Percentiles rank a stretch among this genome's conserved stretches.
Evolutionary conservation across 306 rosid species (phyloP).

Genomic region (Rosa persica): DNA sequence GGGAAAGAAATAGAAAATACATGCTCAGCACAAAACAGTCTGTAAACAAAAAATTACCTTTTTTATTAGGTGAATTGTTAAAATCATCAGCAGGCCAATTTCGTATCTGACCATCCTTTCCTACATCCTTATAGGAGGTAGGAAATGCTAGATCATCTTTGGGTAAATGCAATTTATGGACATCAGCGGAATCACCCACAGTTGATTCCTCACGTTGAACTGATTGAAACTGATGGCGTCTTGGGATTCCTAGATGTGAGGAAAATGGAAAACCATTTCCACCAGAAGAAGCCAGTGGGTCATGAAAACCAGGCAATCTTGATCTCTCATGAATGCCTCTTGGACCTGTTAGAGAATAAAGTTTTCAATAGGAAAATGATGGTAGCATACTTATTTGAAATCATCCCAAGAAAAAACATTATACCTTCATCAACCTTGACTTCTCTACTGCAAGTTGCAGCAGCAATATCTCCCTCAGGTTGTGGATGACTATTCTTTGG

Average conservation of each 20-base stretch:
- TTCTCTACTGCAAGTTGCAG: conserved; percentile 45
- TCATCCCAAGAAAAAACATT: conserved; percentile 27
- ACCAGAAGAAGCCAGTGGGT: conserved; percentile 40
- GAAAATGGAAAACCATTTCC: conserved; percentile 33
- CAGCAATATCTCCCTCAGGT: conserved; percentile 46
- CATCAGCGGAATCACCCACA: conserved; percentile 14
- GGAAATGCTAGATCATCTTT: conserved; percentile 25
- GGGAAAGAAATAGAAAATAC: conserved; percentile 22
- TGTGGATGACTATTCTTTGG: conserved; percentile 33
- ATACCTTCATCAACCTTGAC: conserved; percentile 73
- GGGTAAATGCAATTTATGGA: conserved; percentile 24
- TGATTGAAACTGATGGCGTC: conserved; percentile 40
- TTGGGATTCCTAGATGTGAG: conserved; percentile 39
- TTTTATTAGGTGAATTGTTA: conserved; percentile 15
- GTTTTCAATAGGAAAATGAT: conserved; percentile 34
- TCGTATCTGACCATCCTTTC: conserved; percentile 18
- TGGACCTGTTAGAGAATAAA: conserved; percentile 52
- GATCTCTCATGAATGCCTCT: conserved; percentile 40
- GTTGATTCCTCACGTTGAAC: conserved; percentile 35
- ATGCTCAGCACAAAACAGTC: conserved; percentile 45
- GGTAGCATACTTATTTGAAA: conserved; percentile 32
- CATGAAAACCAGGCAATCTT: conserved; percentile 44
- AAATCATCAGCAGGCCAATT: conserved; percentile 17
- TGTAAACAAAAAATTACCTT: conserved; percentile 30
- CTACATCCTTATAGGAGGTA: conserved; percentile 27